Evolutionary conservation across 2,329 filamentous ascomycete species (phyloP).

Genomic region (Apiospora pterosperma): DNA sequence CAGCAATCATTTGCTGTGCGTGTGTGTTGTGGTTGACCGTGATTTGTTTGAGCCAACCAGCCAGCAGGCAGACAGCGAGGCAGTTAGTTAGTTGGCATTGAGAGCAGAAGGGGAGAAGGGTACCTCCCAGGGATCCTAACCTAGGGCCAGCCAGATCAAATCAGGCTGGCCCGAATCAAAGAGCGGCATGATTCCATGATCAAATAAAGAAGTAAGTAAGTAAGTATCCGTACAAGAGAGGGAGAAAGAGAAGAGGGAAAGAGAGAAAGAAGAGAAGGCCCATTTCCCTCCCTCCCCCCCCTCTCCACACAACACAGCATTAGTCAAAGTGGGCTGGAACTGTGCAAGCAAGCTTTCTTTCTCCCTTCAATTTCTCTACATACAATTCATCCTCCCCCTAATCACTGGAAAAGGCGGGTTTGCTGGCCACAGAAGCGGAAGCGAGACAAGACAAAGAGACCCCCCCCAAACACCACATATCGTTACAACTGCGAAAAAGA

Average conservation of each 20-base stretch:
- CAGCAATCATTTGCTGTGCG: background rate
- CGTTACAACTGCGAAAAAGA: constrained; percentile 2
- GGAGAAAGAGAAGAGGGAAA: no score
- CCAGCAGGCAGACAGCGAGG: background rate
- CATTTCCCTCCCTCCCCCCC: constrained; percentile 3
- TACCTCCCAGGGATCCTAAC: background rate
- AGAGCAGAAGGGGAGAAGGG: no score
- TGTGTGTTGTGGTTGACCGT: background rate
- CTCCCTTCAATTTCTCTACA: constrained; percentile 2
- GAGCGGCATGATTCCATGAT: background rate
- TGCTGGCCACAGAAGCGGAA: background rate
- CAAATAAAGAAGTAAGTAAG: background rate
- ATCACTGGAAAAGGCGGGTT: constrained; percentile 2
- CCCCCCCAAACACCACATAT: background rate
- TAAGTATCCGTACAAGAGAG: no score
- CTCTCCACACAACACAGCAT: constrained; percentile 6
- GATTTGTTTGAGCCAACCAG: background rate
- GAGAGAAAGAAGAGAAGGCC: background rate
- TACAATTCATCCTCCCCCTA: background rate
- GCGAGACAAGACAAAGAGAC: background rate
- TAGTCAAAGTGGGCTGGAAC: constrained; percentile 1
- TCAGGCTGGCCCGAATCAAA: background rate
- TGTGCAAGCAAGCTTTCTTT: constrained; percentile 7
- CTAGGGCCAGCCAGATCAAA: background rate
- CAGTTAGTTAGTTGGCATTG: no score